Evolutionary conservation across 148 eudicot genomes (phyloP), one percentile per base, ranked within the genome.

Genomic region (Fagopyrum esculentum): DNA sequence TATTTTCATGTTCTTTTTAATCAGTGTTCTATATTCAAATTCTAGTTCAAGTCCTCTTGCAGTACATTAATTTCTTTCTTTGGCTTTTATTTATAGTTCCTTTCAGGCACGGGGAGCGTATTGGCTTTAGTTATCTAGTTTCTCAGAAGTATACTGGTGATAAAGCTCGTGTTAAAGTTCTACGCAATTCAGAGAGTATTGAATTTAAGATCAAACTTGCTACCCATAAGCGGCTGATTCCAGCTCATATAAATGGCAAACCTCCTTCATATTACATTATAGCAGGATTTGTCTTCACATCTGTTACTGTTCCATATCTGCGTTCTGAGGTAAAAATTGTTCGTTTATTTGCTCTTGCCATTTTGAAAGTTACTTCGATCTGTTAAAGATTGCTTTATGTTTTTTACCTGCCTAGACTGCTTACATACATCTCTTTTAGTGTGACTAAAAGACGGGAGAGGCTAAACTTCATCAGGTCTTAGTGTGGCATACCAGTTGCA

Each of bases 31-130:
- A 35, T 66, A 22, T 35, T 17, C 71, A 35, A 66, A 43, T 66
- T 66, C 5, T 43, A 29, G 71, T 66, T 43, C 9, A 5, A 40
- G 19, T 15, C 35, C 35, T 59, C 8, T 59, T 59, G 6, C 4
- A 43, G 22, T 43, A 13, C 47, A 66, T 35, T 66, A 17, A 66
- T 66, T 13, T 66, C 5, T 35, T 66, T 13, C 46, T 8, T 71
- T 71, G 55, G 55, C 15, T 26, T 45, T 71, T 12, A 71, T 71
- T 59, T 81, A 22, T 76, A 75, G 81, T 81, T 63, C 78, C 76
- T 59, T 78, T 83, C 73, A 81, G 88, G 82, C 84, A 85, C 45
- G 88, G 88, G n/a, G 88, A 85, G 77, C 88, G 86, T 52, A 83
- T 85, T 13, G 84, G 83, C 51, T 83, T 85, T 59, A 79, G 88